These are phyloP conservation scores for Pholiota microspora DNA, from an alignment of 768 basidiomycete species.

Conservation along the genomic window DNA sequence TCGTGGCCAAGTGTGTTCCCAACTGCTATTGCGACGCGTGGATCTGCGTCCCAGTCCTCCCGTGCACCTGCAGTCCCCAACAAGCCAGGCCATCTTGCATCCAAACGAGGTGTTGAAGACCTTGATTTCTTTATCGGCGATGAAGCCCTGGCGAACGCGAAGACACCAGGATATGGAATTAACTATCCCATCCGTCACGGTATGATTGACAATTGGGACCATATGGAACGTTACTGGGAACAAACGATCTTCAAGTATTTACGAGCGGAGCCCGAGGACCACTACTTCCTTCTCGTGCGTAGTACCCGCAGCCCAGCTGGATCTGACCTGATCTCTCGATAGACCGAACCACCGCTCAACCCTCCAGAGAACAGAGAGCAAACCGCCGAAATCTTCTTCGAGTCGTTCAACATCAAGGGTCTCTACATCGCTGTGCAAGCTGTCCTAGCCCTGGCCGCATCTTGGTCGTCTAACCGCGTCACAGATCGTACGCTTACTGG, in stretches of 20 bases:
- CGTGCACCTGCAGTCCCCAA: constrained; percentile 76
- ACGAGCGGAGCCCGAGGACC: constrained; percentile 97
- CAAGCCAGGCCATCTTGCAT: constrained; percentile 90
- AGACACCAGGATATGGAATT: constrained; percentile 90
- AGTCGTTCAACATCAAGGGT: constrained; percentile 99
- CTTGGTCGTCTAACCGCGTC: constrained; percentile 91
- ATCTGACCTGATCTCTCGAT: not conserved
- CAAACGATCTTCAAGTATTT: constrained; percentile 99
- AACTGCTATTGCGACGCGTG: constrained; percentile 91
- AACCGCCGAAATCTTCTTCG: constrained; percentile 99
- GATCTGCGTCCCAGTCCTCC: constrained; percentile 59
- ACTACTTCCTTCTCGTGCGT: constrained; percentile 94
- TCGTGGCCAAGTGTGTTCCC: constrained; percentile 78
- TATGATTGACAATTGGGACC: constrained; percentile 97
- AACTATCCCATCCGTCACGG: constrained; percentile 98
- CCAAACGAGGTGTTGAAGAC: constrained; percentile 97
- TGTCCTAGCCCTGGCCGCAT: constrained; percentile 95
- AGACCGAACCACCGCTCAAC: constrained; percentile 99
- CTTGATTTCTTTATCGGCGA: constrained; percentile 99
- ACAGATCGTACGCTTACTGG: constrained; percentile 91
- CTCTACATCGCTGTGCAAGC: constrained; percentile 99
- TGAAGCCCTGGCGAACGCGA: constrained; percentile 93
- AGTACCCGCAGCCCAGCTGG: constrained; percentile 1
- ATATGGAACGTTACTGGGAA: constrained; percentile 99
- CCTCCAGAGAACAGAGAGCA: constrained; percentile 98